Evolutionary conservation across 1,284 basidiomycete genomes (phyloP).

Genomic region (Fomitopsis pinicola): DNA sequence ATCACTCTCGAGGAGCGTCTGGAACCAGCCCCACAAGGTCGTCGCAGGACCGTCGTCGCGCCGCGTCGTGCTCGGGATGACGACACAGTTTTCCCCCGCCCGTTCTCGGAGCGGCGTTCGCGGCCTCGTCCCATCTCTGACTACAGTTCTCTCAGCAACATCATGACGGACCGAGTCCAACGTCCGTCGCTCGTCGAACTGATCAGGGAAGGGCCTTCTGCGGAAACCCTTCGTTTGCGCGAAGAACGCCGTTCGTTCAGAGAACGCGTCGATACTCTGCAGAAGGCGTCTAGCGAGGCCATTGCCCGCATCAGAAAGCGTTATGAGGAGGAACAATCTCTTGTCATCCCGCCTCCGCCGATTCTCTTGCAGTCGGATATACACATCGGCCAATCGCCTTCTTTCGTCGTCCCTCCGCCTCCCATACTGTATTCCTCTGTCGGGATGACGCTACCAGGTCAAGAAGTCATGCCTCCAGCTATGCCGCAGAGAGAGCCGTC

Average conservation of each 20-base stretch:
- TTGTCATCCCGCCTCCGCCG: slow-evolving; percentile 33
- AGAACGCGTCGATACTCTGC: not conserved
- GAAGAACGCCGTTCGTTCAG: not conserved
- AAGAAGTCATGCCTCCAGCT: not conserved
- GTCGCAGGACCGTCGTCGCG: not conserved
- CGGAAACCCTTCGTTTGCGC: not conserved
- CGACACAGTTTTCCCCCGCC: not conserved
- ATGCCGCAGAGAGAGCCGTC: not conserved
- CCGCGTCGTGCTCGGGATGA: not conserved
- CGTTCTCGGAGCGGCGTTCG: not conserved
- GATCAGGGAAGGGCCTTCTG: not conserved
- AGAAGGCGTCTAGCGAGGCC: not conserved
- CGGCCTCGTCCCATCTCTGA: not conserved
- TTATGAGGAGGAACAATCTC: slow-evolving; percentile 4
- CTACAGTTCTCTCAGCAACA: not conserved
- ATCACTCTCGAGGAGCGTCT: not conserved
- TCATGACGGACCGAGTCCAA: not conserved
- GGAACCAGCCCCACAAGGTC: not conserved
- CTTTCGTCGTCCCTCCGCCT: slow-evolving; percentile 15
- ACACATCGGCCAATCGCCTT: slow-evolving; percentile 9
- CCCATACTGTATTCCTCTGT: slow-evolving; percentile 15
- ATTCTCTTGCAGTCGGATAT: slow-evolving; percentile 26
- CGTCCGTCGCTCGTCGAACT: not conserved
- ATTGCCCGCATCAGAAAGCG: not conserved
- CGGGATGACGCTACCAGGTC: not conserved